These are phyloP conservation scores for Medicago ruthenica DNA, from an alignment of 306 rosid genomes.

Conservation along the genomic window DNA sequence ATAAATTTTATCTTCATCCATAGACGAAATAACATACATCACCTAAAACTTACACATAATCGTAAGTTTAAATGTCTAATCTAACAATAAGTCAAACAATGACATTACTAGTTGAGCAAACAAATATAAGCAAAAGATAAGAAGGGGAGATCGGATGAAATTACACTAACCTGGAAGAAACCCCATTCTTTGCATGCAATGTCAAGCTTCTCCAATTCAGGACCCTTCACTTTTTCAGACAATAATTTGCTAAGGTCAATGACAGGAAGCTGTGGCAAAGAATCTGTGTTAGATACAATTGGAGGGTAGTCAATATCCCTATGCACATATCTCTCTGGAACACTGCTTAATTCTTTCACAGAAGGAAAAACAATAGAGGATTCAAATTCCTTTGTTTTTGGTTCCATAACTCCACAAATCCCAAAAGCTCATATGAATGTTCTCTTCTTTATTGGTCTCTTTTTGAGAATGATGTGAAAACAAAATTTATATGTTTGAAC, in stretches of 20 bases:
- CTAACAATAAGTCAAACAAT: no score
- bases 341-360: background rate
- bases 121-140: no score
- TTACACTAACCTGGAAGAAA: constrained; percentile 55
- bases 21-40: no score
- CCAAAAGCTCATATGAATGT: background rate
- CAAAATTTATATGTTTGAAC: background rate
- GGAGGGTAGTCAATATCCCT: background rate
- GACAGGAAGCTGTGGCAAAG: constrained; percentile 48
- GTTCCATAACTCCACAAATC: constrained; percentile 6
- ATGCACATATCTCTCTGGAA: constrained; percentile 5
- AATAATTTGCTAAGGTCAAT: constrained; percentile 50
- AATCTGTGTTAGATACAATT: background rate
- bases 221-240: constrained; percentile 21
- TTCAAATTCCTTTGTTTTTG: background rate
- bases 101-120: no score
- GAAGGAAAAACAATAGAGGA: background rate
- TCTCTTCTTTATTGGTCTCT: background rate
- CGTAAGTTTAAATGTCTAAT: no score
- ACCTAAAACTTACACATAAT: no score
- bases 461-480: constrained; percentile 4
- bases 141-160: background rate
- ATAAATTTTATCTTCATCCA: no score
- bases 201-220: constrained; percentile 48
- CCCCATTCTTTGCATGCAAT: constrained; percentile 65